Conservation (phyloP, 2,329 filamentous ascomycete genomes). For the Gaeumannomyces sp. region DNA sequence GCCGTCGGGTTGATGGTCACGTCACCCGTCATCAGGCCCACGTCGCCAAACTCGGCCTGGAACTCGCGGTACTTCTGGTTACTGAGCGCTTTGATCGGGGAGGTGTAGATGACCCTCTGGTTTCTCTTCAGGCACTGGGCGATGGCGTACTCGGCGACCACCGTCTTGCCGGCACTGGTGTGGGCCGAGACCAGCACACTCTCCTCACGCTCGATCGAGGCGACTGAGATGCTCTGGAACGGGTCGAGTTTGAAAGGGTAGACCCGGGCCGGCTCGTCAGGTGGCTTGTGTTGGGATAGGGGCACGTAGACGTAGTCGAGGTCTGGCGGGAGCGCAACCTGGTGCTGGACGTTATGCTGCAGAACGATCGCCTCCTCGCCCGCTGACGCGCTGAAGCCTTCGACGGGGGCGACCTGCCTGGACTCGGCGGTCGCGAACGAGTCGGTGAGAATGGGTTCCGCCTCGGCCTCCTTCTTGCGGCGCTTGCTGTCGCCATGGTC, state of each 20-base stretch:
- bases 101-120: conserved; percentile 97
- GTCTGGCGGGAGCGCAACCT: conserved; percentile 89
- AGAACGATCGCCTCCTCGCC: conserved; percentile 66
- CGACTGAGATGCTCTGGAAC: conserved; percentile 91
- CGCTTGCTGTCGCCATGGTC: conserved; percentile 51
- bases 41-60: conserved; percentile 89
- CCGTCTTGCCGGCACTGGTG: conserved; percentile 95
- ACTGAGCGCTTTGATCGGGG: conserved; percentile 96
- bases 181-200: conserved; percentile 96
- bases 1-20: conserved; percentile 98
- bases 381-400: conserved; percentile 54
- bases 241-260: conserved; percentile 93
- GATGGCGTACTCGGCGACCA: conserved; percentile 96
- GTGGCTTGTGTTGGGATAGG: conserved; percentile 91
- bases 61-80: conserved; percentile 99
- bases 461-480: conserved; percentile 55
- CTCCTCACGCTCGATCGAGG: conserved; percentile 92
- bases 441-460: conserved; percentile 81
- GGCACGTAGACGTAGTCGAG: conserved; percentile 92
- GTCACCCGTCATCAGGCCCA: conserved; percentile 97
- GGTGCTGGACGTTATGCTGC: conserved; percentile 97
- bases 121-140: conserved; percentile 96
- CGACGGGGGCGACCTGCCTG: conserved; percentile 76
- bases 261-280: conserved; percentile 73
- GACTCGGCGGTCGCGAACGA: conserved; percentile 93